Evolutionary conservation across 2,329 filamentous ascomycete species (phyloP), one percentile per base, ranked within the genome.

Genomic region (Phaeosphaeriaceae sp.): DNA sequence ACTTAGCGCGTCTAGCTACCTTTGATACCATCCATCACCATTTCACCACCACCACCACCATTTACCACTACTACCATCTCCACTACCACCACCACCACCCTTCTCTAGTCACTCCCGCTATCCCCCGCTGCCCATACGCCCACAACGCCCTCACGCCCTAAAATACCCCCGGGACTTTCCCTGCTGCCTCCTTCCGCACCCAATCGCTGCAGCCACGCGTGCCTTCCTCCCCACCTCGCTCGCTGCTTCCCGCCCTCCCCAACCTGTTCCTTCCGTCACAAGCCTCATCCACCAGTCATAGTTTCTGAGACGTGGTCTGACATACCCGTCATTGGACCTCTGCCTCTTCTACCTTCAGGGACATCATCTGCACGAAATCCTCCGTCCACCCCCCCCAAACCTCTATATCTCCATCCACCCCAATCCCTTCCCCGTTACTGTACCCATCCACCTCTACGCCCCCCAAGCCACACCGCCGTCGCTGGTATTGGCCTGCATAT

Each of bases 361-460:
- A 76, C 75, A 80, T 80, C 78, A 80, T 80, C 77, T 80, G 78
- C 77, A 80, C 75, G 73, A 71, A 74, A 79, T 77, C 75, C 73
- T 77, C 76, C 77, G 68, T 60, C 54, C 67, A 66, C 64, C 58
- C 45, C 54, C 60, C 50, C 57, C 52, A 30, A 46, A 48, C 46
- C 40, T 52, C 54, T 52, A 45, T 52, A 34, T 45, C 33, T 42
- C 54, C 49, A 36, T 50, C 49, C 37, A 55, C 16, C 42, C 9
- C 35, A 9, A 41, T n/a, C 53, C 42, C 30, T 48, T 43, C 18
- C 50, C 47, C 49, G 38, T 53, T 52, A 43, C 55, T 49, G 33
- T 33, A 39, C 17, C 28, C 43, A 40, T 20, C 36, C 43, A 40
- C 30, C 17, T 29, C 40, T 26, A 52, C 46, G 30, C 26, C 45